A percentile compares a stretch with the other conserved stretches of the same genome.
phyloP scores from a whole-genome alignment of 2,329 filamentous ascomycete species.

The Paraphoma sp. region DNA sequence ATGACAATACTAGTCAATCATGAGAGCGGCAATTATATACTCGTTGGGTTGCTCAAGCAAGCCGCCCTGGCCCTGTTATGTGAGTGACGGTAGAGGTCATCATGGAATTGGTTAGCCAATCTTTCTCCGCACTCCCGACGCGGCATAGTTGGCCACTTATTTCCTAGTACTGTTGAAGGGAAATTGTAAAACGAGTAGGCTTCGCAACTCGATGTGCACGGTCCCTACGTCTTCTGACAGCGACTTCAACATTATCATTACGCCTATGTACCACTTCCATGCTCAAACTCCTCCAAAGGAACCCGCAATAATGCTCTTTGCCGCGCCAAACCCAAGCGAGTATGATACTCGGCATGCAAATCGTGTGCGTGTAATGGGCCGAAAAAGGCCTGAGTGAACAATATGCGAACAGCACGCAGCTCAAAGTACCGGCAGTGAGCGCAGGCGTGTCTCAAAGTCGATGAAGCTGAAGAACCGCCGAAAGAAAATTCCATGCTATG shows the following conservation, averaged over 20 bases:
- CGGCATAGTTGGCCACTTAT: too few species aligned
- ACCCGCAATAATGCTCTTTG: background rate
- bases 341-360: conserved; percentile 6
- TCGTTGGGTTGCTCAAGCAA: too few species aligned
- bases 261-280: conserved; percentile 1
- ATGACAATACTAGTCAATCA: too few species aligned
- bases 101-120: background rate
- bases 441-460: conserved; percentile 4
- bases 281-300: background rate
- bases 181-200: too few species aligned
- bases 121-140: background rate
- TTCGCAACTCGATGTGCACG: too few species aligned
- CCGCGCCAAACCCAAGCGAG: conserved; percentile 1
- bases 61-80: too few species aligned
- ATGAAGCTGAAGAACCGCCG: conserved; percentile 11
- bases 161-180: too few species aligned
- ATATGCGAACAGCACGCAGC: conserved; percentile 12
- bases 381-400: background rate
- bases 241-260: conserved; percentile 9
- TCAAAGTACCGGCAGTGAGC: conserved; percentile 18
- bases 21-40: too few species aligned
- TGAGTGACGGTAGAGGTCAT: background rate
- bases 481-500: conserved; percentile 10
- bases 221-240: background rate
- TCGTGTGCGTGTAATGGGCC: conserved; percentile 10